These are phyloP conservation scores for Murraya paniculata DNA, from an alignment of 345 rosid genomes.

Conservation along the genomic window DNA sequence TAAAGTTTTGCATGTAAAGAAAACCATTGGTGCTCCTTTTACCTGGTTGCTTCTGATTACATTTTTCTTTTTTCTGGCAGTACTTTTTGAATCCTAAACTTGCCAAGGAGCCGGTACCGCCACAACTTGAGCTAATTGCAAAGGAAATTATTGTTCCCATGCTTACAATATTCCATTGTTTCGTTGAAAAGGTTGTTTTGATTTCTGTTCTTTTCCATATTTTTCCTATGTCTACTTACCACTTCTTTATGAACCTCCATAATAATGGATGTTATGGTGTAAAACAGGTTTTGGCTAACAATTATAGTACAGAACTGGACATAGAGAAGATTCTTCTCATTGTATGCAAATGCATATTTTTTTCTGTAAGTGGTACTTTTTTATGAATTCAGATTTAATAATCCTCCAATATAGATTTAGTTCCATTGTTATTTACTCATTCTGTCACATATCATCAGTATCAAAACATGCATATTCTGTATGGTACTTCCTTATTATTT, in stretches of 20 bases:
- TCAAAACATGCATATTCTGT: background rate
- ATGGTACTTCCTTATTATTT: background rate
- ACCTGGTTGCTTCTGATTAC: background rate
- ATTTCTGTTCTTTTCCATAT: conserved; percentile 7
- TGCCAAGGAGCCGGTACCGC: conserved; percentile 79
- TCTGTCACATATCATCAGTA: background rate
- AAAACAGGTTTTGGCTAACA: conserved; percentile 49
- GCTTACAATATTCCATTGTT: conserved; percentile 51
- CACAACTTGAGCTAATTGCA: conserved; percentile 63
- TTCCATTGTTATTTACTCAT: background rate
- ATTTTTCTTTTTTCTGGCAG: conserved; percentile 38
- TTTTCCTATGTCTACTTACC: background rate
- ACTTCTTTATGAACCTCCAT: conserved; percentile 16
- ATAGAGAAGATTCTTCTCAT: conserved; percentile 58
- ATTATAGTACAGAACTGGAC: conserved; percentile 37
- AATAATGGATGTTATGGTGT: conserved; percentile 26
- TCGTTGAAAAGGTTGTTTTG: conserved; percentile 59
- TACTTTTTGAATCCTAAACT: conserved; percentile 82
- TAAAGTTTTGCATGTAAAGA: background rate
- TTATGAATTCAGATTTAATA: conserved; percentile 5
- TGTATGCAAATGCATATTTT: conserved; percentile 72
- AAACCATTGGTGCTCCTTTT: conserved; percentile 2
- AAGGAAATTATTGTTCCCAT: conserved; percentile 68
- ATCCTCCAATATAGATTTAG: background rate
- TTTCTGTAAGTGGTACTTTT: conserved; percentile 54